A percentile compares a stretch with the other conserved stretches of the same genome.
phyloP scores from a whole-genome alignment of 108 stramenopile genomes.

The Bacterosira constricta region DNA sequence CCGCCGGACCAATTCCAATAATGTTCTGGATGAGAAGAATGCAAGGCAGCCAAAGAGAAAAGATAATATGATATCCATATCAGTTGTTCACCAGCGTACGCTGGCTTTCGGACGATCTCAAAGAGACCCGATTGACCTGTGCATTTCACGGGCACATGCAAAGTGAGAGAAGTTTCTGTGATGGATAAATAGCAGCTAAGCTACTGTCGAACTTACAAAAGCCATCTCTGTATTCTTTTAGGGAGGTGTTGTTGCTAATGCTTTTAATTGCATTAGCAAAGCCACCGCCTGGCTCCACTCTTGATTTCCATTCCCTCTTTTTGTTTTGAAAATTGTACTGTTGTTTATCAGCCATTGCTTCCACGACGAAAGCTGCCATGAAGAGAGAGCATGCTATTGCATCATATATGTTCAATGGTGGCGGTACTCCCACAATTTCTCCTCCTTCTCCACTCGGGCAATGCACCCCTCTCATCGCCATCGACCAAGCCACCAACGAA shows the following conservation, averaged over 20 bases:
- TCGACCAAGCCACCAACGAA: constrained; percentile 51
- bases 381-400: constrained; percentile 41
- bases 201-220: constrained; percentile 32
- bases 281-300: background rate
- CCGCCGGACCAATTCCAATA: constrained; percentile 59
- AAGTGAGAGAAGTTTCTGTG: too few species aligned
- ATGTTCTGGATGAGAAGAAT: background rate
- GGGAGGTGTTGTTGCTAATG: background rate
- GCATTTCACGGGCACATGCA: too few species aligned
- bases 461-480: constrained; percentile 29
- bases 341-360: constrained; percentile 79
- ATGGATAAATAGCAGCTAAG: too few species aligned
- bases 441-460: constrained; percentile 12
- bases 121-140: constrained; percentile 56
- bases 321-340: constrained; percentile 74
- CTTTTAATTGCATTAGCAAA: background rate
- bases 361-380: constrained; percentile 53
- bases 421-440: background rate
- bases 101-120: constrained; percentile 80
- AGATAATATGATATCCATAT: constrained; percentile 71
- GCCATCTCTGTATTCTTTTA: constrained; percentile 60
- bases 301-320: constrained; percentile 42
- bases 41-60: constrained; percentile 60
- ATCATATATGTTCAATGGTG: constrained; percentile 56
- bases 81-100: constrained; percentile 72